phyloP scores from a whole-genome alignment of 108 stramenopile genomes.

The Nannochloropsis oceanica region DNA sequence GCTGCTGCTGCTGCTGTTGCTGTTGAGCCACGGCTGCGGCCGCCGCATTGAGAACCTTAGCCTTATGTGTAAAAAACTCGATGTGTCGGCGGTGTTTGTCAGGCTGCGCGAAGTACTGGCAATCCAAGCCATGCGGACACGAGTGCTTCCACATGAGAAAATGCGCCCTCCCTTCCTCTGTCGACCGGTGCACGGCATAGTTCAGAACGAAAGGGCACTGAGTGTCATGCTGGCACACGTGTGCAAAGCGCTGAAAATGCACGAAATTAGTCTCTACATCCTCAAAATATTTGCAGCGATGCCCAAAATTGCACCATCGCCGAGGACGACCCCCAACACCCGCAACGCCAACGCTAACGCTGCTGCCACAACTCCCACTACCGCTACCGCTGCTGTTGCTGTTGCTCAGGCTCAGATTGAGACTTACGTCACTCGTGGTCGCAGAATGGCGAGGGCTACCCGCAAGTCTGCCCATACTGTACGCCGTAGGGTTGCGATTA shows the following conservation, averaged over 20 bases:
- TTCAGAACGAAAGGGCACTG: neutral
- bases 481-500: neutral
- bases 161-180: neutral
- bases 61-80: neutral
- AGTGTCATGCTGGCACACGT: neutral
- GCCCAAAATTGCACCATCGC: neutral
- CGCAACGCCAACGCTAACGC: neutral
- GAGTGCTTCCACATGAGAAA: neutral
- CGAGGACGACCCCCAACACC: neutral
- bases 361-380: neutral
- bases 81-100: neutral
- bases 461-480: neutral
- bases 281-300: neutral
- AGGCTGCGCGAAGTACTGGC: neutral
- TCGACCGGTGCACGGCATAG: neutral
- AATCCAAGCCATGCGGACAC: neutral
- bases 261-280: neutral
- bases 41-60: neutral
- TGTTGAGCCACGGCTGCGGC: neutral
- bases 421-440: neutral
- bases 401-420: neutral
- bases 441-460: neutral
- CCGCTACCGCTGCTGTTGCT: neutral
- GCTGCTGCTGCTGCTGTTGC: neutral
- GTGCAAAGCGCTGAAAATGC: neutral